Evolutionary conservation across 345 rosid genomes (phyloP), one percentile per base, ranked within the genome.

Genomic region (Lepidium sativum): DNA sequence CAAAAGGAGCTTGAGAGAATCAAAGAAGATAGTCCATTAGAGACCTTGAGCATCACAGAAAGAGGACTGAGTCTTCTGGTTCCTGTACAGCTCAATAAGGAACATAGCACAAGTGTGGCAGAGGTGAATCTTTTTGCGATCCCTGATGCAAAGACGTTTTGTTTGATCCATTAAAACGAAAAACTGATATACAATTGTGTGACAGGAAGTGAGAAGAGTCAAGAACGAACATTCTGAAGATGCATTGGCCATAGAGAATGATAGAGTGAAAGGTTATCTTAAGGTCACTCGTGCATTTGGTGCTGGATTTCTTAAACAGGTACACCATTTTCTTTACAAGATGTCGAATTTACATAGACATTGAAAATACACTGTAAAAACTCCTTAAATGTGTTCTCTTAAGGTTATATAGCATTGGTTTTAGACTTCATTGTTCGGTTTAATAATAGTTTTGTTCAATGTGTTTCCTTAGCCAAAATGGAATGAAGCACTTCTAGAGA

Each of bases 211-310:
- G 63, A 69, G 60, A 33, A 87, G 96, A 78, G 87, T 92, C 33
- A 87, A 67, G 74, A 80, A 68, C 8, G 96, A 86, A 58, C 98
- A 92, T 68, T 82, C 80, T 7, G 96, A 86, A 67, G 98, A 92
- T 73, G 68, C 78, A 10, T 70, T 73, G 3, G 86, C 92, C 0
- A 70, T 92, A 17, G 67, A 70, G 65, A 92, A 87, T 34, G 83
- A 84, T 29, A 84, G 99, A 54, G 95, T 92, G 9, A 94, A 94
- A 70, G 97, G 99, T 55, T 83, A 85, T 41, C 70, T 94, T 79
- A 94, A 85, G 72, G 97, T 94, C 65, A 94, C 96, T 63, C 88
- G 99, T 12, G 99, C 99, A 4, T 94, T 94, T 43, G 97, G 99
- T 0, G 89, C 89, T 25, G 99, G 92, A 16, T 90, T 88, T 78